A percentile compares a stretch with the other conserved stretches of the same genome.
phyloP scores from a whole-genome alignment of 148 eudicot species.

The Heliamphora exappendiculata region DNA sequence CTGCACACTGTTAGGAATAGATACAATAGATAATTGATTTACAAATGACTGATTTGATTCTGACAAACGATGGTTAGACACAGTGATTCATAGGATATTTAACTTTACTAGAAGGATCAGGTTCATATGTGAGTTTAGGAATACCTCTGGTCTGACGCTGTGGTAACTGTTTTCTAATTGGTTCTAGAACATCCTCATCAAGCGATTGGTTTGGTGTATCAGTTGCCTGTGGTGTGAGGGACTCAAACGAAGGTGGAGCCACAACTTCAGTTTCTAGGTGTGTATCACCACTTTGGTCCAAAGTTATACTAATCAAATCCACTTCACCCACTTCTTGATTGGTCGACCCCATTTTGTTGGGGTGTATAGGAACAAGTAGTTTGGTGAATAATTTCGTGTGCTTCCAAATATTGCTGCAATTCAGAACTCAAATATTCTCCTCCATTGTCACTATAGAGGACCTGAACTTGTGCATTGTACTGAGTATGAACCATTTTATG shows the following conservation, averaged over 20 bases:
- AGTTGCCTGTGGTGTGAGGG: background rate
- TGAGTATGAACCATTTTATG: background rate
- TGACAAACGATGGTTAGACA: too few relatives aligned
- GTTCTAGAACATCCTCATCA: background rate
- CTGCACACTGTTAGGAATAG: background rate
- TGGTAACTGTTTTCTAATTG: too few relatives aligned
- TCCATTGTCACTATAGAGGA: background rate
- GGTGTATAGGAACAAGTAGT: background rate
- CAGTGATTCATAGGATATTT: too few relatives aligned
- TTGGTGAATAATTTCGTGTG: background rate
- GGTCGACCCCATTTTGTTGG: background rate
- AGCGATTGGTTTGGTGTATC: background rate
- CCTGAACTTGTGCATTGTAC: background rate
- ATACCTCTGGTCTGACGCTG: too few relatives aligned
- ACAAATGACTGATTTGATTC: too few relatives aligned
- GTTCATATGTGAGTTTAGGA: too few relatives aligned
- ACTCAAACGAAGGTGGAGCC: background rate
- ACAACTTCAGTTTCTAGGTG: too few relatives aligned
- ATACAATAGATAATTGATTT: too few relatives aligned
- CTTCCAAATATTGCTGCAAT: background rate
- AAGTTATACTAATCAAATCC: too few relatives aligned
- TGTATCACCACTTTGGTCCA: too few relatives aligned
- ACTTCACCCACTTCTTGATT: too few relatives aligned
- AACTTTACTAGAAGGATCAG: background rate
- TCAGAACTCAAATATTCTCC: background rate